A percentile compares a stretch with the other conserved stretches of the same genome.
Evolutionary conservation across 2,329 filamentous ascomycete species (phyloP).

Genomic region (Neofusicoccum umdonicola): DNA sequence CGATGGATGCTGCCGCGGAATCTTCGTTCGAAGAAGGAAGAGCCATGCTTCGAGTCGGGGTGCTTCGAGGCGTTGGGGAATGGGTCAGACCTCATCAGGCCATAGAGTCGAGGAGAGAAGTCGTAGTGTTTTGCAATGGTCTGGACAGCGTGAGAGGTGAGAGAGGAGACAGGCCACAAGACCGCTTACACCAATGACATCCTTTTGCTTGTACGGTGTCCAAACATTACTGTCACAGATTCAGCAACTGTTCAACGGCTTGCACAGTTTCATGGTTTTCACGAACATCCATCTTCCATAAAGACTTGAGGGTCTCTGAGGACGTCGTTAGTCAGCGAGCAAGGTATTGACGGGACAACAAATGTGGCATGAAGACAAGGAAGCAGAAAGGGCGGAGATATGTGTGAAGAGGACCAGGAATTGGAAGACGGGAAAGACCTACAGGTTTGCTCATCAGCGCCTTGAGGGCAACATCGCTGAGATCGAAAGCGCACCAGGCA

Average conservation of each 20-base stretch:
- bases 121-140: slow-evolving; percentile 61
- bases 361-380: neutral
- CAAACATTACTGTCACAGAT: slow-evolving; percentile 60
- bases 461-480: slow-evolving; percentile 41
- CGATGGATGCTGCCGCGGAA: neutral
- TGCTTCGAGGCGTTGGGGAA: slow-evolving; percentile 25
- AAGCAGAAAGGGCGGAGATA: too few relatives aligned
- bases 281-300: slow-evolving; percentile 69
- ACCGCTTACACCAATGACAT: slow-evolving; percentile 49
- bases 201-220: slow-evolving; percentile 61
- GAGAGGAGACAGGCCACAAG: neutral
- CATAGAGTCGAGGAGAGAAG: slow-evolving; percentile 65
- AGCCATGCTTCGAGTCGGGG: slow-evolving; percentile 20
- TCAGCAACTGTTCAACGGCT: neutral
- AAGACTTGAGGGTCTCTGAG: slow-evolving; percentile 46
- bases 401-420: neutral
- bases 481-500: slow-evolving; percentile 57
- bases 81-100: slow-evolving; percentile 62
- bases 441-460: slow-evolving; percentile 28
- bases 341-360: neutral
- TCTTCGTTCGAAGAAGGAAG: slow-evolving; percentile 13
- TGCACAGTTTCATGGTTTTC: neutral
- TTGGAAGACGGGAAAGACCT: slow-evolving; percentile 11
- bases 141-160: slow-evolving; percentile 20
- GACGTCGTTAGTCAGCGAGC: neutral